phyloP scores from a whole-genome alignment of 371 early-diverging fungal species.

The Mortierella sp. region DNA sequence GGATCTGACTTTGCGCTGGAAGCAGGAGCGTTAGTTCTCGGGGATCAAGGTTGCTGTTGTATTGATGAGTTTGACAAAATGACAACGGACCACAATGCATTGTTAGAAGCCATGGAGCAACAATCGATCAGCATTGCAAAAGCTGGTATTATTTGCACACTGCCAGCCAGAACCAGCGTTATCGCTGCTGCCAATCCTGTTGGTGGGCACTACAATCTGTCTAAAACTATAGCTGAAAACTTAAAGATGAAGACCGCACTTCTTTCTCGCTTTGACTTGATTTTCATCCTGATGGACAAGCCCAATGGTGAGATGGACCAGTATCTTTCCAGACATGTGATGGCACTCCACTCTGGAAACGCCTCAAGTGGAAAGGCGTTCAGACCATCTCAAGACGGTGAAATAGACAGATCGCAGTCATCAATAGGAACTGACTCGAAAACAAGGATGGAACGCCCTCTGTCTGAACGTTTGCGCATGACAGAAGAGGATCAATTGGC shows the following conservation, averaged over 20 bases:
- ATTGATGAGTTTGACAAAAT: constrained; percentile 99
- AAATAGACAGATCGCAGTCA: constrained; percentile 3
- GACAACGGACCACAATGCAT: constrained; percentile 99
- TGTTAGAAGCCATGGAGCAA: constrained; percentile 99
- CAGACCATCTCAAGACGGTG: constrained; percentile 57
- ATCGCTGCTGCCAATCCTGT: constrained; percentile 99
- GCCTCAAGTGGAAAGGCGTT: constrained; percentile 74
- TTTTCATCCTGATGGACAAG: constrained; percentile 96
- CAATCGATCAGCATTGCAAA: constrained; percentile 99
- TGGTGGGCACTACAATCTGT: constrained; percentile 93
- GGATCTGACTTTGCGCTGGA: constrained; percentile 85
- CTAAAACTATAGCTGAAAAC: constrained; percentile 83
- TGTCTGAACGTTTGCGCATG: constrained; percentile 61
- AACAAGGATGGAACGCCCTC: constrained; percentile 68
- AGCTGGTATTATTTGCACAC: constrained; percentile 98
- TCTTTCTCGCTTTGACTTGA: constrained; percentile 95
- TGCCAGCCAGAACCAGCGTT: constrained; percentile 97
- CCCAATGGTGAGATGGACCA: constrained; percentile 88
- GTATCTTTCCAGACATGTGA: constrained; percentile 89
- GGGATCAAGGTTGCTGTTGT: constrained; percentile 99
- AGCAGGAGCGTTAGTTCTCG: constrained; percentile 96
- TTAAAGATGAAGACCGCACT: constrained; percentile 87
- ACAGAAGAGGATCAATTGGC: constrained; percentile 63
- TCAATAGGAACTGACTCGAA: constrained; percentile 56
- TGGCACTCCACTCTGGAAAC: constrained; percentile 89